Percentiles rank a stretch among this genome's conserved stretches.
phyloP scores from a whole-genome alignment of 164 flowering plant genomes.

The Berberis vulgaris region DNA sequence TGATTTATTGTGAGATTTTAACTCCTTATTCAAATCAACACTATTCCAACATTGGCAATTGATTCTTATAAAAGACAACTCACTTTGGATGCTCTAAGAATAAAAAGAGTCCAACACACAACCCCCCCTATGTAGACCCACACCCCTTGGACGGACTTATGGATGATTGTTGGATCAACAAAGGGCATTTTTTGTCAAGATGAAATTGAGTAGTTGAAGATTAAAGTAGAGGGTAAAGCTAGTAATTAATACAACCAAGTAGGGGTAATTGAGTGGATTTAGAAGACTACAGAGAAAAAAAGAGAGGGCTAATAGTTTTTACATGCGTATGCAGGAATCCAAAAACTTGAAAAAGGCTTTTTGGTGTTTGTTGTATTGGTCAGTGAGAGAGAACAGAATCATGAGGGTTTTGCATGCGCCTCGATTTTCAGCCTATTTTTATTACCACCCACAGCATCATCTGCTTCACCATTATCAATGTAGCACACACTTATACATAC shows the following conservation, averaged over 20 bases:
- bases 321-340: constrained; percentile 15
- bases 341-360: constrained; percentile 10
- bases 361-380: constrained; percentile 29
- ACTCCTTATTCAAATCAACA: too few species aligned
- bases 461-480: background rate
- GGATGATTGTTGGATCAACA: too few species aligned
- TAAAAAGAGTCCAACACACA: too few species aligned
- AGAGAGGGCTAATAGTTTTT: background rate
- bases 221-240: background rate
- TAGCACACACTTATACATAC: background rate
- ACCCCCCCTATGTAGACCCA: too few species aligned
- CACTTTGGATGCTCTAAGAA: too few species aligned
- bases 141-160: too few species aligned
- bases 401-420: constrained; percentile 19
- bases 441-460: background rate
- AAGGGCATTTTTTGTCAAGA: too few species aligned
- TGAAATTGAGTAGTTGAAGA: background rate
- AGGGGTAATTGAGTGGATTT: background rate
- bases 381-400: constrained; percentile 49
- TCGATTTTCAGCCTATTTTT: constrained; percentile 5
- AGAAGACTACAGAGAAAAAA: too few species aligned
- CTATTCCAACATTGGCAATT: too few species aligned
- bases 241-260: background rate
- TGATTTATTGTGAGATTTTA: too few species aligned
- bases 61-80: too few species aligned